Percentiles rank a stretch among this genome's conserved stretches.
Evolutionary conservation across 2,329 filamentous ascomycete genomes (phyloP).

Genomic region (Cladosporium sp.): DNA sequence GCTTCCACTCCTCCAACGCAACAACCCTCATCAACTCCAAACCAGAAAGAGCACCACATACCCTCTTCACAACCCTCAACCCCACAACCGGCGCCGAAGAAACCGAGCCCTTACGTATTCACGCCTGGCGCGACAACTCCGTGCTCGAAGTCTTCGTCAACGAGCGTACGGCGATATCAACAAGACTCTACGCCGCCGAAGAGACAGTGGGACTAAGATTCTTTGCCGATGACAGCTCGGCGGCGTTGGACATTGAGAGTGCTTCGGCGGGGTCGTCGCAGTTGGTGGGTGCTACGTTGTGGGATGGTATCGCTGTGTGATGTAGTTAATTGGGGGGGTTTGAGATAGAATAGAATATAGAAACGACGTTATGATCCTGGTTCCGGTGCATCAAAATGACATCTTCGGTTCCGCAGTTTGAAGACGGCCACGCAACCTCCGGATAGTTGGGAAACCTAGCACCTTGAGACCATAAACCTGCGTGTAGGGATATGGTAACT

Average conservation of each 20-base stretch:
- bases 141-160: slow-evolving; percentile 52
- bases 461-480: no score
- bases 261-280: slow-evolving; percentile 17
- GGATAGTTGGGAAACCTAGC: no score
- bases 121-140: slow-evolving; percentile 44
- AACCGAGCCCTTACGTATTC: slow-evolving; percentile 41
- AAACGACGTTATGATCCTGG: not conserved
- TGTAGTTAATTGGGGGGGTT: not conserved
- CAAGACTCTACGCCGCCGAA: slow-evolving; percentile 33
- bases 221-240: slow-evolving; percentile 26
- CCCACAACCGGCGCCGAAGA: slow-evolving; percentile 10
- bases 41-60: slow-evolving; percentile 44
- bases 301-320: slow-evolving; percentile 26
- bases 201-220: slow-evolving; percentile 28
- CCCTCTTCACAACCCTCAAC: slow-evolving; percentile 43
- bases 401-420: no score
- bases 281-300: slow-evolving; percentile 25
- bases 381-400: no score
- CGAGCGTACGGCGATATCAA: slow-evolving; percentile 44
- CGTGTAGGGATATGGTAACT: no score
- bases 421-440: no score
- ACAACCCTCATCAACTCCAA: slow-evolving; percentile 30
- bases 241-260: not conserved
- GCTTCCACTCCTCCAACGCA: slow-evolving; percentile 34
- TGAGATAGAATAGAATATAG: not conserved